phyloP scores from a whole-genome alignment of 176 grass and related monocot genomes.

The Lolium perenne region DNA sequence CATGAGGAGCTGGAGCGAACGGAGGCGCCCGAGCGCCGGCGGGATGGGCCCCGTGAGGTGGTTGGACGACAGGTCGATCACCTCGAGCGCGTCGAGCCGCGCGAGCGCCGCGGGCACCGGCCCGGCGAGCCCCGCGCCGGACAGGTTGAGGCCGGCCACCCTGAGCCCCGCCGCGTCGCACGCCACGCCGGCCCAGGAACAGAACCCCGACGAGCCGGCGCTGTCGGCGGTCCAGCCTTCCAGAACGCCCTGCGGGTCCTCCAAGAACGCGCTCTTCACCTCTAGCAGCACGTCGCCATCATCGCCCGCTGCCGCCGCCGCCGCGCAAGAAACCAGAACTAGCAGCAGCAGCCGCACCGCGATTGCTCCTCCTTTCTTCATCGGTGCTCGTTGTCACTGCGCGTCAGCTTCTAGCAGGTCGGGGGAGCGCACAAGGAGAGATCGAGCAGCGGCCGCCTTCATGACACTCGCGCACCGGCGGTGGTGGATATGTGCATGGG shows the following conservation, averaged over 20 bases:
- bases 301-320: background rate
- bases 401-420: background rate
- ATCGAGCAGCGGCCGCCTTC: background rate
- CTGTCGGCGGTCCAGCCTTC: constrained; percentile 46
- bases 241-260: constrained; percentile 55
- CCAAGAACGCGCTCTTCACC: constrained; percentile 65
- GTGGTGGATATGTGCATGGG: constrained; percentile 44
- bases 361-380: background rate
- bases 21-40: constrained; percentile 49
- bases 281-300: constrained; percentile 65
- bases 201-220: constrained; percentile 51
- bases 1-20: constrained; percentile 45
- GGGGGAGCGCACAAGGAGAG: background rate
- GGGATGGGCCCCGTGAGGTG: constrained; percentile 63
- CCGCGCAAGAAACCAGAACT: constrained; percentile 25
- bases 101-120: constrained; percentile 51
- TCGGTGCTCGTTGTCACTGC: background rate
- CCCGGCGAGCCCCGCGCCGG: constrained; percentile 62
- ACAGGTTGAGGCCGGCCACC: constrained; percentile 76
- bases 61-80: constrained; percentile 86
- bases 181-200: constrained; percentile 72
- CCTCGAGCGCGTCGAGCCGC: constrained; percentile 52
- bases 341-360: background rate
- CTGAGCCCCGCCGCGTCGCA: constrained; percentile 58
- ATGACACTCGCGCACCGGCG: background rate